Conservation (phyloP, 352 stramenopile genomes). For the Phytophthora hybrid region DNA sequence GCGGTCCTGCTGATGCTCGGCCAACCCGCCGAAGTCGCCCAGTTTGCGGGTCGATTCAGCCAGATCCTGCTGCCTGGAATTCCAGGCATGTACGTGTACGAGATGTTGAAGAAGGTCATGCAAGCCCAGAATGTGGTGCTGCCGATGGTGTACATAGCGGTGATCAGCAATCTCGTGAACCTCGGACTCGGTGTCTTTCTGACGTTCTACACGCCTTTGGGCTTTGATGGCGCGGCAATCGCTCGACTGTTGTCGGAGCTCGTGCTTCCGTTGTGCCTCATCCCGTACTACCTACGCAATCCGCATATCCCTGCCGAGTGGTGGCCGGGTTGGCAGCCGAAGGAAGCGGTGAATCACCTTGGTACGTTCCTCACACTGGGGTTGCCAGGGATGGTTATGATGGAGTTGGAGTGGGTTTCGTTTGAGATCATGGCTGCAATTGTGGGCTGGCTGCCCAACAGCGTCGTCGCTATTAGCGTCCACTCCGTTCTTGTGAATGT, state of each 20-base stretch:
- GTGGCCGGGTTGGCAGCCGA: slow-evolving; percentile 76
- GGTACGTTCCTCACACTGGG: slow-evolving; percentile 73
- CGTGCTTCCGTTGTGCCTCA: slow-evolving; percentile 58
- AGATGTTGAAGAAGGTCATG: slow-evolving; percentile 87
- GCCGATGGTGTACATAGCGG: slow-evolving; percentile 85
- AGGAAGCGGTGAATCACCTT: slow-evolving; percentile 59
- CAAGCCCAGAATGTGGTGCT: slow-evolving; percentile 89
- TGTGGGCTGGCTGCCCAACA: slow-evolving; percentile 67
- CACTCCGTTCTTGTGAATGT: slow-evolving; percentile 79
- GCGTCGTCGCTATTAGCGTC: slow-evolving; percentile 73
- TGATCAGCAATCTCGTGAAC: slow-evolving; percentile 85
- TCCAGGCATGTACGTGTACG: slow-evolving; percentile 88
- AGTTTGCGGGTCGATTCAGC: slow-evolving; percentile 77
- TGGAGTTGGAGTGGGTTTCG: slow-evolving; percentile 81
- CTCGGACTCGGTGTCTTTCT: slow-evolving; percentile 76
- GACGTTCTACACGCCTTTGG: slow-evolving; percentile 80
- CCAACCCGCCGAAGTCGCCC: slow-evolving; percentile 68
- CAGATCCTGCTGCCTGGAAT: slow-evolving; percentile 69
- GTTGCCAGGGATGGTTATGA: slow-evolving; percentile 77
- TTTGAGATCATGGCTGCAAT: slow-evolving; percentile 85
- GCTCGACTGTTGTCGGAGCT: slow-evolving; percentile 69
- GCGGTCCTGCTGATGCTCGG: slow-evolving; percentile 69
- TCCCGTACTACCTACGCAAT: slow-evolving; percentile 74
- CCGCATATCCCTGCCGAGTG: slow-evolving; percentile 52
- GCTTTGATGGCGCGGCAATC: slow-evolving; percentile 85